Evolutionary conservation across 1,139 yeast genomes (phyloP).

Genomic region (Nakaseomyces glabratus): DNA sequence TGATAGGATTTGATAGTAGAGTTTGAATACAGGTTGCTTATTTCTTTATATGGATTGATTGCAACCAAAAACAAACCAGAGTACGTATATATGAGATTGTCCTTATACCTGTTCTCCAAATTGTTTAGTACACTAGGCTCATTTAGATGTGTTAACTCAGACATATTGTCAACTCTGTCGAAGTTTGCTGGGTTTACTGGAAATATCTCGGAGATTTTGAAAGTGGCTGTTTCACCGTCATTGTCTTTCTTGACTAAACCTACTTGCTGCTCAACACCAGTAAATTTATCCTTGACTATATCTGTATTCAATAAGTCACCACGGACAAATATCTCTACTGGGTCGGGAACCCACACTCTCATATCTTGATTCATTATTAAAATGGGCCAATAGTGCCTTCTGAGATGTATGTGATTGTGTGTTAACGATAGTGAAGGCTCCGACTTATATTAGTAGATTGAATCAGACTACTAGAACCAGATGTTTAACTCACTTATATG

Average conservation of each 20-base stretch:
- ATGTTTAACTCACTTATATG: no score
- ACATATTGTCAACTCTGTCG: constrained; percentile 90
- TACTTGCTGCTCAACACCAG: constrained; percentile 16
- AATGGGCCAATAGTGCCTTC: no score
- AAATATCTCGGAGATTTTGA: constrained; percentile 43
- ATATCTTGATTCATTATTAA: constrained; percentile 1
- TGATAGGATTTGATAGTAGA: constrained; percentile 49
- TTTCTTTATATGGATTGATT: constrained; percentile 75
- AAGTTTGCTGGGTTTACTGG: constrained; percentile 81
- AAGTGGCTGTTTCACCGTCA: constrained; percentile 34
- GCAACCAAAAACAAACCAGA: constrained; percentile 92
- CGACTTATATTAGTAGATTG: no score
- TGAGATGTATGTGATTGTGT: no score
- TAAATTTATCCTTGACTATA: constrained; percentile 16
- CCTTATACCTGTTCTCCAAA: constrained; percentile 62
- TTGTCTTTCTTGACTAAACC: constrained; percentile 11
- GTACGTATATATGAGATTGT: constrained; percentile 70
- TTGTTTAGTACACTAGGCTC: constrained; percentile 92
- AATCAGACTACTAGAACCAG: no score
- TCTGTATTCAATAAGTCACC: constrained; percentile 44
- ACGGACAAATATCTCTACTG: constrained; percentile 52
- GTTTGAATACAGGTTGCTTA: constrained; percentile 59
- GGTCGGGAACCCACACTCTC: constrained; percentile 74
- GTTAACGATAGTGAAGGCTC: no score
- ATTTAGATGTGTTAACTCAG: constrained; percentile 85